Percentiles rank a stretch among this genome's conserved stretches.
Evolutionary conservation across 2,329 filamentous ascomycete species (phyloP).

Genomic region (Cladosporium phlei): DNA sequence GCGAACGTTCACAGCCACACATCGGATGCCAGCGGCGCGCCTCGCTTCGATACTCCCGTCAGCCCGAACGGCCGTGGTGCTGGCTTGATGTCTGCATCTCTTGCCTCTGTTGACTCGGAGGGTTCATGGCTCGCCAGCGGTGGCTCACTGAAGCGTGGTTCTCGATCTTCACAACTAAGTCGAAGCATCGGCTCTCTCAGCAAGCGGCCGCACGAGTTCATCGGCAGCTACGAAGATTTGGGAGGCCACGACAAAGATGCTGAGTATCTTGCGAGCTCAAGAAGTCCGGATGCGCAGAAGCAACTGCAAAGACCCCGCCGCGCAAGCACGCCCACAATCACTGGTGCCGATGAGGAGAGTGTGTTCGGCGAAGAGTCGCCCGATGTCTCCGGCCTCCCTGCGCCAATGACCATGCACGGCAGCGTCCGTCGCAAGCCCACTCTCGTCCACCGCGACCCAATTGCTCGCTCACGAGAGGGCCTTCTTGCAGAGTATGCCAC

Average conservation of each 20-base stretch:
- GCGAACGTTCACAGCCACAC: slow-evolving; percentile 5
- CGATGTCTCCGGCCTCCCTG: slow-evolving; percentile 10
- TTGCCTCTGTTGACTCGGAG: slow-evolving; percentile 93
- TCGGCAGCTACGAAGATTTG: slow-evolving; percentile 62
- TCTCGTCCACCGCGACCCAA: slow-evolving; percentile 57
- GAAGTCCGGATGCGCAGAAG: background rate
- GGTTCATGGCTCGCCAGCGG: slow-evolving; percentile 86
- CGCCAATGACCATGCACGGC: slow-evolving; percentile 35
- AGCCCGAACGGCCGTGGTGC: slow-evolving; percentile 19
- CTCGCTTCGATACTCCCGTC: slow-evolving; percentile 40
- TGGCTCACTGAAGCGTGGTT: slow-evolving; percentile 50
- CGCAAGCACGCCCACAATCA: slow-evolving; percentile 28
- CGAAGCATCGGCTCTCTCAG: slow-evolving; percentile 46
- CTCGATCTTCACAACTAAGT: slow-evolving; percentile 40
- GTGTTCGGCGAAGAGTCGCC: slow-evolving; percentile 2
- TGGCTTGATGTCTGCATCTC: slow-evolving; percentile 64
- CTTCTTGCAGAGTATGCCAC: slow-evolving; percentile 50
- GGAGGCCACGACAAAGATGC: slow-evolving; percentile 55
- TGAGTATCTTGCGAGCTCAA: slow-evolving; percentile 57
- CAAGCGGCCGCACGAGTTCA: slow-evolving; percentile 48
- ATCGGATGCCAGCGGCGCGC: slow-evolving; percentile 7
- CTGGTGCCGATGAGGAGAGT: slow-evolving; percentile 33
- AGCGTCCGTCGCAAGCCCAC: slow-evolving; percentile 55
- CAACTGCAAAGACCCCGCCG: background rate
- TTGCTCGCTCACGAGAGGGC: slow-evolving; percentile 59